phyloP scores from a whole-genome alignment of 305 asterid species.

The Stenogyne calaminthoides region DNA sequence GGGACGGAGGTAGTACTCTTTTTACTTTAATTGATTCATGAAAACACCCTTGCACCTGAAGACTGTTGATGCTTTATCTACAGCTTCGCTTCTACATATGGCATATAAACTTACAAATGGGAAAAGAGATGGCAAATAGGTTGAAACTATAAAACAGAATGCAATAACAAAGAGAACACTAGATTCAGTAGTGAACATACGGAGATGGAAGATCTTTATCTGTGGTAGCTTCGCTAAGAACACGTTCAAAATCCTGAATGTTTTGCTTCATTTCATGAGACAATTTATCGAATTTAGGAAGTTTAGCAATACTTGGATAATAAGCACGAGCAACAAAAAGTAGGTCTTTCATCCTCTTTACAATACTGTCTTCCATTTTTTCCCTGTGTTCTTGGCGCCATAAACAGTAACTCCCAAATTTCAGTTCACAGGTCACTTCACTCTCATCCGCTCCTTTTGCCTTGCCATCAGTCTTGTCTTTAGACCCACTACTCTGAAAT shows the following conservation, averaged over 20 bases:
- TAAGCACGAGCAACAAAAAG: conserved; percentile 98
- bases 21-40: background rate
- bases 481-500: conserved; percentile 50
- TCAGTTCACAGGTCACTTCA: conserved; percentile 69
- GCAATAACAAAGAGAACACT: conserved; percentile 18
- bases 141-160: conserved; percentile 6
- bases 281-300: conserved; percentile 75
- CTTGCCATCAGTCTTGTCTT: conserved; percentile 35
- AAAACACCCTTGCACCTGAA: background rate
- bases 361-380: conserved; percentile 66
- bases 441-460: conserved; percentile 53
- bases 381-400: conserved; percentile 88
- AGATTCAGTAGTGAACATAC: conserved; percentile 49
- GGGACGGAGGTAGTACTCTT: no score
- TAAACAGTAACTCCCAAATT: conserved; percentile 92
- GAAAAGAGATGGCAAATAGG: conserved; percentile 9
- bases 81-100: background rate
- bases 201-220: conserved; percentile 92
- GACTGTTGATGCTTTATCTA: background rate
- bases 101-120: conserved; percentile 18
- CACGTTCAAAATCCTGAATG: conserved; percentile 96
- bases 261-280: conserved; percentile 89
- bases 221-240: conserved; percentile 83
- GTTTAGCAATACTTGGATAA: conserved; percentile 95
- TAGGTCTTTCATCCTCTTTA: conserved; percentile 95